A percentile compares a stretch with the other conserved stretches of the same genome.
phyloP scores from a whole-genome alignment of 202 grass and related monocot genomes.

The Elaeis oleifera region DNA sequence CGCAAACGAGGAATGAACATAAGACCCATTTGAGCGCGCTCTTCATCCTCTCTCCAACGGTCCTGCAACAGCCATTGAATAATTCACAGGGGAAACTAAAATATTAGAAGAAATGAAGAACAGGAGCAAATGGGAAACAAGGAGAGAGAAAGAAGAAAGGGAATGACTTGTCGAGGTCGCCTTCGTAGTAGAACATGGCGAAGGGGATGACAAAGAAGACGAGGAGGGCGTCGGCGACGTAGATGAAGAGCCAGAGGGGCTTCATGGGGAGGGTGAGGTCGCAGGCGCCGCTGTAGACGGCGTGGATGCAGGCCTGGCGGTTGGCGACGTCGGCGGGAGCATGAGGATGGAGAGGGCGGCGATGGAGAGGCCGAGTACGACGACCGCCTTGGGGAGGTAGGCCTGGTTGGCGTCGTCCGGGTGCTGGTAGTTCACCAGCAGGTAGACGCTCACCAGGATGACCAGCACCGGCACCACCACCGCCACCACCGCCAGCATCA shows the following conservation, averaged over 20 bases:
- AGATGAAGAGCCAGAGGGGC: slow-evolving; percentile 69
- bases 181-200: slow-evolving; percentile 99
- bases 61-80: slow-evolving; percentile 51
- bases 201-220: slow-evolving; percentile 96
- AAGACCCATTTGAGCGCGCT: slow-evolving; percentile 78
- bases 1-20: slow-evolving; percentile 59
- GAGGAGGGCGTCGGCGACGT: slow-evolving; percentile 79
- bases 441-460: slow-evolving; percentile 79
- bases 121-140: not conserved
- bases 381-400: slow-evolving; percentile 88
- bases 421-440: slow-evolving; percentile 97
- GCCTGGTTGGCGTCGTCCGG: slow-evolving; percentile 97
- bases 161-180: slow-evolving; percentile 89
- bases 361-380: slow-evolving; percentile 78
- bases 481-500: slow-evolving; percentile 87
- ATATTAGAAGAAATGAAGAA: not conserved
- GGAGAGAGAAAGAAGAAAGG: not conserved
- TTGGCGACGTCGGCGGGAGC: slow-evolving; percentile 96
- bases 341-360: slow-evolving; percentile 96
- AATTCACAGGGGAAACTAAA: not conserved
- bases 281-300: slow-evolving; percentile 73
- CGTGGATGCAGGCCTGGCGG: slow-evolving; percentile 52
- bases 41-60: slow-evolving; percentile 66
- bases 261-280: slow-evolving; percentile 85
- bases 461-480: slow-evolving; percentile 66